phyloP scores from a whole-genome alignment of 139 green algal species.

The Haematococcus lacustris region DNA sequence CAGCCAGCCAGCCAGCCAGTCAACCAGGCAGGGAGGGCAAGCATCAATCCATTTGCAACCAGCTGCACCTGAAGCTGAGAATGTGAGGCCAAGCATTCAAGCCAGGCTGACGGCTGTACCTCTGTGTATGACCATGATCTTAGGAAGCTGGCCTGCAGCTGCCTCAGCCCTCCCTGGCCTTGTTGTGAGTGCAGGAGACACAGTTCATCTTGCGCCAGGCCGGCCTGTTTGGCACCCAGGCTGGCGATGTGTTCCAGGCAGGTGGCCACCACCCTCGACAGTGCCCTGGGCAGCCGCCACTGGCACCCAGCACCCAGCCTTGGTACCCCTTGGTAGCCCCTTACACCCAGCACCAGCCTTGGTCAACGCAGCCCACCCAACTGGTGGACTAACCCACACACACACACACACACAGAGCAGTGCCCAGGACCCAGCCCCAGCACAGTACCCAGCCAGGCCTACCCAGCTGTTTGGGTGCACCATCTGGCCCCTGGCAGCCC shows the following conservation, averaged over 20 bases:
- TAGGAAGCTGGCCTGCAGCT: not conserved
- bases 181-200: constrained; percentile 35
- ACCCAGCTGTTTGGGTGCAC: too few relatives aligned
- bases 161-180: not conserved
- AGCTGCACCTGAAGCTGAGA: too few relatives aligned
- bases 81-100: too few relatives aligned
- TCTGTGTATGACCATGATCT: too few relatives aligned
- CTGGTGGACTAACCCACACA: not conserved
- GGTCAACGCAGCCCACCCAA: too few relatives aligned
- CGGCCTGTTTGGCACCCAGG: constrained; percentile 63
- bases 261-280: not conserved
- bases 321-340: too few relatives aligned
- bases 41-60: not conserved
- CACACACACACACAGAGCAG: not conserved
- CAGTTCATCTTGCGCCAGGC: constrained; percentile 82
- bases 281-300: too few relatives aligned
- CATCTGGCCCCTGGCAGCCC: too few relatives aligned
- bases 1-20: too few relatives aligned
- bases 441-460: too few relatives aligned
- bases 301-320: not conserved
- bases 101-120: too few relatives aligned
- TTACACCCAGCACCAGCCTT: too few relatives aligned
- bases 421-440: not conserved
- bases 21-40: not conserved
- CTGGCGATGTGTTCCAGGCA: constrained; percentile 74